These are phyloP conservation scores for Ajuga chamaepitys DNA, from an alignment of 257 asterid genomes.

Conservation along the genomic window DNA sequence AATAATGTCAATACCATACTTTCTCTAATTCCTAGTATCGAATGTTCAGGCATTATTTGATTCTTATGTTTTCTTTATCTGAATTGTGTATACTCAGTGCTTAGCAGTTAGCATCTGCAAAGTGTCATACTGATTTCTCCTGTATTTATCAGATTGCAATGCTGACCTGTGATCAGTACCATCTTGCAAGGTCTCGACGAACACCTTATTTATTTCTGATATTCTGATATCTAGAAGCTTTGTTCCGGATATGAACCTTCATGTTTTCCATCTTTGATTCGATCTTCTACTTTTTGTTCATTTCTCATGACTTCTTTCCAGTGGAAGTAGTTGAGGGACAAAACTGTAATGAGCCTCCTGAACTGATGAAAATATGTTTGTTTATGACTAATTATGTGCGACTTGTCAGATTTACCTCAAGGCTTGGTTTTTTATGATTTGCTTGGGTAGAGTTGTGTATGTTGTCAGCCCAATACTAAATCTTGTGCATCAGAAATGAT, in stretches of 20 bases:
- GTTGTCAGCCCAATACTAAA: no score
- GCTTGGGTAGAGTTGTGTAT: background rate
- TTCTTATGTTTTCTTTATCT: background rate
- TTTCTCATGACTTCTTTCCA: background rate
- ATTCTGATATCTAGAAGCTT: slow-evolving; percentile 15
- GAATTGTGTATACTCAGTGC: slow-evolving; percentile 5
- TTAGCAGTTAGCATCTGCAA: background rate
- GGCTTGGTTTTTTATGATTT: background rate
- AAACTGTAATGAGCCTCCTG: background rate
- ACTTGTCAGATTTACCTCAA: background rate
- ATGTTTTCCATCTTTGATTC: background rate
- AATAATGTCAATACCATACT: slow-evolving; percentile 9
- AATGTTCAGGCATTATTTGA: background rate
- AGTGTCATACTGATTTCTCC: slow-evolving; percentile 24
- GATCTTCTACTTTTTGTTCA: background rate
- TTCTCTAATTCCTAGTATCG: slow-evolving; percentile 12
- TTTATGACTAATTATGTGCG: background rate
- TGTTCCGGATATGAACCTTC: slow-evolving; percentile 12
- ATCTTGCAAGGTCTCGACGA: slow-evolving; percentile 32
- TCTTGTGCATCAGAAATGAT: no score
- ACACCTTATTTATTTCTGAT: slow-evolving; percentile 25
- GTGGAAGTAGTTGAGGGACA: background rate
- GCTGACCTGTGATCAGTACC: slow-evolving; percentile 47
- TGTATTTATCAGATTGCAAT: slow-evolving; percentile 47
- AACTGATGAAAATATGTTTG: background rate